phyloP scores from a whole-genome alignment of 1,139 yeast species.

The Saccharomyces pastorianus region DNA sequence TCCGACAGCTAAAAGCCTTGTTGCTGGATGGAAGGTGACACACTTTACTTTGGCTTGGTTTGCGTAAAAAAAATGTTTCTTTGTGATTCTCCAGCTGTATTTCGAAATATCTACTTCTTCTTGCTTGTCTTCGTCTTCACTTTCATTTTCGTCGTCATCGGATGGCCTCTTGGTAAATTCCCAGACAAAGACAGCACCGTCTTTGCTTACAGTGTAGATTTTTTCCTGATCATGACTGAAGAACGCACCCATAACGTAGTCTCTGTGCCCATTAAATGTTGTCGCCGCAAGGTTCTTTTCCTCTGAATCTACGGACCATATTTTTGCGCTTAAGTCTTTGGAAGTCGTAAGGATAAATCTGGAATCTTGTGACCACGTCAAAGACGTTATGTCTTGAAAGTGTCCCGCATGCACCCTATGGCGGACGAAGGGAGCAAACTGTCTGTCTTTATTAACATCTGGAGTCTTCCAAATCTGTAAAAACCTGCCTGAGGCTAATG shows the following conservation, averaged over 20 bases:
- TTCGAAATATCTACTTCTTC: constrained; percentile 34
- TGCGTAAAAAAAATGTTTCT: constrained; percentile 65
- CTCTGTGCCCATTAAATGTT: constrained; percentile 88
- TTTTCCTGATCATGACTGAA: constrained; percentile 80
- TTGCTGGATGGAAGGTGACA: constrained; percentile 69
- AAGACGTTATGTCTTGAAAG: constrained; percentile 66
- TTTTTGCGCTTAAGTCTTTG: constrained; percentile 80
- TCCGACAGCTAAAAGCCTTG: constrained; percentile 79
- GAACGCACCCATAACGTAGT: constrained; percentile 77
- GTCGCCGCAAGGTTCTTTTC: constrained; percentile 71
- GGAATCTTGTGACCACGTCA: constrained; percentile 87
- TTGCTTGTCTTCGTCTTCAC: constrained; percentile 37
- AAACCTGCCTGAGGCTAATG: constrained; percentile 74
- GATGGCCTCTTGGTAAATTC: constrained; percentile 56
- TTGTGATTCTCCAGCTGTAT: constrained; percentile 74
- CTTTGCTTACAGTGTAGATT: constrained; percentile 85
- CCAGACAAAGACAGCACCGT: constrained; percentile 92
- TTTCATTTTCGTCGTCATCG: constrained; percentile 33
- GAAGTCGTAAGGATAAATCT: constrained; percentile 80
- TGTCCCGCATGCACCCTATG: constrained; percentile 91
- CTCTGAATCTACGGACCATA: constrained; percentile 67
- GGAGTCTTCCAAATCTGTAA: constrained; percentile 96
- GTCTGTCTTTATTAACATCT: constrained; percentile 59
- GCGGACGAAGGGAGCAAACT: constrained; percentile 92
- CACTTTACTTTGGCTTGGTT: constrained; percentile 65